Base-by-base conservation (phyloP, 495 filamentous ascomycete genomes). In the Zalerion maritima region DNA sequence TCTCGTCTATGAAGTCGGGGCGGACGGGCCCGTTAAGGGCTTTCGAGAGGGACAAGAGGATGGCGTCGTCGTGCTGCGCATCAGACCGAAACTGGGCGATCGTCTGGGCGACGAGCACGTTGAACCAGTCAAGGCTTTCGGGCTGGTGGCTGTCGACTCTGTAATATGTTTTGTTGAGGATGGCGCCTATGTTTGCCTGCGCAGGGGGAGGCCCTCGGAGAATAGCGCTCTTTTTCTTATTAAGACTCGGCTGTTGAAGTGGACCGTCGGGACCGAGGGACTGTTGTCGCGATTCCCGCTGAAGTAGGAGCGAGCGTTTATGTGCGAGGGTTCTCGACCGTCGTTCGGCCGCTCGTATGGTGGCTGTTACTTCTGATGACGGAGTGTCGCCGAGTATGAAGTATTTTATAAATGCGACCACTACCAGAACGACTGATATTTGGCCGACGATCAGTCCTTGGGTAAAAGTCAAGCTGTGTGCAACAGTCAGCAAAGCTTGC, bases 91-190 rank as follows among this genome's bases (percentile, higher is more conserved):
- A 85, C 46, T 96, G 91, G 2, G 91, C 87, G 29, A 97, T 86
- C 0, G 91, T 91, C 58, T 97, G 89, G 5, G 89, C 91, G 31
- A 96, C 75, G 32, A 97, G 64, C 14, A 97, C 89, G 52, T 97
- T 97, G 64, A 97, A 96, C 89, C 89, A 97, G 49, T 97, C 89
- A 40, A 97, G 58, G n/a, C 77, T 84, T 55, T 97, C 89, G n/a
- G 89, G 91, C 52, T 94, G 87, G 49, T 97, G 89, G 22, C 78
- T 81, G 34, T 86, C 73, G 30, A 92, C 82, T 55, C 89, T 94
- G 58, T 97, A 97, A 60, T 96, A 97, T 11, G 89, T 97, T 52
- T 97, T 97, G 35, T 71, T 72, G 10, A 97, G 71, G 26, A 97
- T 93, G 2, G 83, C 85, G n/a, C 73, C 73, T 6, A 82, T 91